Base-by-base conservation (phyloP, 257 asterid genomes). In the Ehretia macrophylla region DNA sequence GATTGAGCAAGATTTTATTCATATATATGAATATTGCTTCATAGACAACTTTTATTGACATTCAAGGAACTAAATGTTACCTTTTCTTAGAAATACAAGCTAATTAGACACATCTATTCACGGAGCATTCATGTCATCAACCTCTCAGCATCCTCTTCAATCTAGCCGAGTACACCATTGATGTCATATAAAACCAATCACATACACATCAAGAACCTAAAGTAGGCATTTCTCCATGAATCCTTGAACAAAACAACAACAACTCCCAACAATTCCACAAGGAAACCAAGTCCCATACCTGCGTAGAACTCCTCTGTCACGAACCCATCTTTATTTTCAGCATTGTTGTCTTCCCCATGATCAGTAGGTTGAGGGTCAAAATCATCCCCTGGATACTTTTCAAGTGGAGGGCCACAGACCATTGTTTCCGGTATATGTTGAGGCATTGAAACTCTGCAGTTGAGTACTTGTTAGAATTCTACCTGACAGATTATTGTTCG, bases 401-500 rank as follows among this genome's bases (percentile, higher is more conserved):
- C 27, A 3, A 70, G 62, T n/a, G 73, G 80, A 19, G 5, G 51
- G 11, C 81, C 75, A 6, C 1, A 76, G 66, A 1, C 35, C 35
- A 27, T 16, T 17, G 14, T 76, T 71, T 8, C 66, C 72, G 18
- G 62, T 67, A 45, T 66, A 77, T 0, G 17, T 13, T 8, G 84
- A 77, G 17, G 16, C 50, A n/a, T 51, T 11, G 14, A 81, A 75
- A 35, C 72, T 53, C 17, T 55, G 76, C 10, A 75, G 16, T 59
- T 77, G 80, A 35, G 80, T 67, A 48, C 77, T 11, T 12, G 19
- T 0, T 5, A 80, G 82, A 56, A 70, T 73, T 35, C 48, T 58
- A 5, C 80, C 86, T 0, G 70, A 63, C 11, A 77, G 67, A n/a
- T 59, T n/a, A 59, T 77, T 77, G 70, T 60, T 47, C 0, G 80